phyloP scores from a whole-genome alignment of 768 basidiomycete genomes.

The Amanita inopinata region DNA sequence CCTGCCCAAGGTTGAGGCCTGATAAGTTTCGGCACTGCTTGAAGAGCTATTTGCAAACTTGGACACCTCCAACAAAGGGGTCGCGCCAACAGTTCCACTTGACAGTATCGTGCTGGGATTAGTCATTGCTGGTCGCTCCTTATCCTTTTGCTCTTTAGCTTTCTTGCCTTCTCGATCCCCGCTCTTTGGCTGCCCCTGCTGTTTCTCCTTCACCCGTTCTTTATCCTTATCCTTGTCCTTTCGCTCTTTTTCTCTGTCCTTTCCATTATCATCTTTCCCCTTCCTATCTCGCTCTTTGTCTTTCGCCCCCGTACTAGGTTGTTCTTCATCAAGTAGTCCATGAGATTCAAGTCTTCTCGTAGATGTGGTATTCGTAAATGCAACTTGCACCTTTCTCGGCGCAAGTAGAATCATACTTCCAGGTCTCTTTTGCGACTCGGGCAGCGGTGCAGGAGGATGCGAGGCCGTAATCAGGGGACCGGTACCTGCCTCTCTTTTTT shows the following conservation, averaged over 20 bases:
- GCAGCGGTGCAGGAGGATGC: conserved; percentile 1
- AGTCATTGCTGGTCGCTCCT: too few species aligned
- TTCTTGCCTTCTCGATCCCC: conserved; percentile 14
- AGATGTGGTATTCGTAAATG: conserved; percentile 68
- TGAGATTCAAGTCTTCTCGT: conserved; percentile 60
- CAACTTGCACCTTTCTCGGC: conserved; percentile 66
- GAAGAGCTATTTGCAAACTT: conserved; percentile 2
- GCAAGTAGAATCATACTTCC: conserved; percentile 56
- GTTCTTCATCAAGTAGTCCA: conserved; percentile 46
- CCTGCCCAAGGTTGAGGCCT: background rate
- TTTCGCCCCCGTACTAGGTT: conserved; percentile 19
- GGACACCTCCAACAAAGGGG: background rate
- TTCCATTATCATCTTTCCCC: conserved; percentile 14
- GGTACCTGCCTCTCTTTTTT: conserved; percentile 7
- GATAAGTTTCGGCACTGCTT: conserved; percentile 1
- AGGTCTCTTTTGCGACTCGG: conserved; percentile 18
- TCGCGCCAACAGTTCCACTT: background rate
- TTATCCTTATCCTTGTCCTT: conserved; percentile 21
- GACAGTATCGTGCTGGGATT: too few species aligned
- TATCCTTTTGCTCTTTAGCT: too few species aligned
- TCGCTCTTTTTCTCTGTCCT: conserved; percentile 14
- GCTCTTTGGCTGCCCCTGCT: conserved; percentile 17
- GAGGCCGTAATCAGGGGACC: conserved; percentile 6
- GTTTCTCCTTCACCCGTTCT: conserved; percentile 21
- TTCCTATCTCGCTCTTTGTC: conserved; percentile 15